phyloP scores from a whole-genome alignment of 768 basidiomycete species.

The Tricholoma flavovirens region DNA sequence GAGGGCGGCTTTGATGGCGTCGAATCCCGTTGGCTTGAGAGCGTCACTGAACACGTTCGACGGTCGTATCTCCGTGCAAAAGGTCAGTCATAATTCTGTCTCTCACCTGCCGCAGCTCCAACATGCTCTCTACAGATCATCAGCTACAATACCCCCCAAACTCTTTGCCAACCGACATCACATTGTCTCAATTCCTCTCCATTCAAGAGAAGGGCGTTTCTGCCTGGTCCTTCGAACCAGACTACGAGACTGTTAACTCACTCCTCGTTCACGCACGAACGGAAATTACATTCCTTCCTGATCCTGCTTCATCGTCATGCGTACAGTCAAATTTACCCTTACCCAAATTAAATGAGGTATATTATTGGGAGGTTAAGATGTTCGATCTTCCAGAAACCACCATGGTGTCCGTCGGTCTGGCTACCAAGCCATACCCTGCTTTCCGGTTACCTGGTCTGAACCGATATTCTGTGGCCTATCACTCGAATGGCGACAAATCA shows the following conservation, averaged over 20 bases:
- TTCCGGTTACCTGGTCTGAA: constrained; percentile 88
- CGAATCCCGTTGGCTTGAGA: constrained; percentile 92
- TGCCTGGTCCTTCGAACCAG: constrained; percentile 99
- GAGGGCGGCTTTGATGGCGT: constrained; percentile 93
- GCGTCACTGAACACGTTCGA: constrained; percentile 56
- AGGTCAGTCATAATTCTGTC: constrained; percentile 45
- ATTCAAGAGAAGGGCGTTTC: constrained; percentile 99
- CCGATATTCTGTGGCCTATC: constrained; percentile 89
- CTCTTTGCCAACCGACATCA: constrained; percentile 97
- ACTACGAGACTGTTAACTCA: constrained; percentile 91
- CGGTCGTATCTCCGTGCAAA: constrained; percentile 80
- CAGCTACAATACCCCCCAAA: constrained; percentile 89
- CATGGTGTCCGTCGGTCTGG: constrained; percentile 86
- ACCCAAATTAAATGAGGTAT: constrained; percentile 97
- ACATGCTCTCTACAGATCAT: constrained; percentile 45
- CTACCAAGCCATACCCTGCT: constrained; percentile 94
- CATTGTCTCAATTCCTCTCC: constrained; percentile 94
- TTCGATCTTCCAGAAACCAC: constrained; percentile 90
- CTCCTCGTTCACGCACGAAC: constrained; percentile 93
- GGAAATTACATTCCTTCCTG: constrained; percentile 96
- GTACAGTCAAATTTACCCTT: constrained; percentile 97
- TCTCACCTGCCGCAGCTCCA: constrained; percentile 7
- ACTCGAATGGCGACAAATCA: constrained; percentile 94
- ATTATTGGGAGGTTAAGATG: constrained; percentile 99
- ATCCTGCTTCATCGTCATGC: constrained; percentile 88